Evolutionary conservation across 2,329 filamentous ascomycete genomes (phyloP).

Genomic region (Beauveria caledonica): DNA sequence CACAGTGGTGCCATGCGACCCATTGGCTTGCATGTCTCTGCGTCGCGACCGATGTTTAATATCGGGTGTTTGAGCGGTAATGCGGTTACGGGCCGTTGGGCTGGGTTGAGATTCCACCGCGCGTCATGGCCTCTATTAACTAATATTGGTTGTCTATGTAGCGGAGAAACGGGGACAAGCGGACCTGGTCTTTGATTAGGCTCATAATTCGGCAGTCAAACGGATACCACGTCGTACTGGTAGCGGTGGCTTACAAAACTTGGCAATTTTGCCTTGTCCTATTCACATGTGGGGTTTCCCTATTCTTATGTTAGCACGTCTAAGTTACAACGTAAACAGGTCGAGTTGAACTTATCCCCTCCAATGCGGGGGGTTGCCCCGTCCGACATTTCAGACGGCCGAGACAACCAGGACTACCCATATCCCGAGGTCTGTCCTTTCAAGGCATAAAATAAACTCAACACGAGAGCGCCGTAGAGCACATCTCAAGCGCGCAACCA

Average conservation of each 20-base stretch:
- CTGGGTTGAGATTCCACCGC: not conserved
- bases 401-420: conserved; percentile 41
- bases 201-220: not conserved
- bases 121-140: not conserved
- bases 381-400: conserved; percentile 41
- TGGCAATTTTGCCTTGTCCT: not conserved
- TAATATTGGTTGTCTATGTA: not conserved
- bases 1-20: not conserved
- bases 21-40: not conserved
- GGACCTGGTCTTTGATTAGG: not conserved
- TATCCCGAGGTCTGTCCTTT: conserved; percentile 29
- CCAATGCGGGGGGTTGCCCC: conserved; percentile 35
- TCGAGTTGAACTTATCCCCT: conserved; percentile 41
- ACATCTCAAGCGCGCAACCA: not conserved
- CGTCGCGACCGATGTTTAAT: not conserved
- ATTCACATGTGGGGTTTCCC: not conserved
- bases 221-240: not conserved
- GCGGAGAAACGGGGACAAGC: not conserved
- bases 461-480: conserved; percentile 13
- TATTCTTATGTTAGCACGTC: not conserved
- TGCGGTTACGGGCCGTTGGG: not conserved
- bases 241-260: too few species aligned
- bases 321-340: conserved; percentile 1
- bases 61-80: not conserved
- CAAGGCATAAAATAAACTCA: conserved; percentile 16